Base-by-base conservation (phyloP, 2,329 filamentous ascomycete genomes). In the Zarea fungicola region DNA sequence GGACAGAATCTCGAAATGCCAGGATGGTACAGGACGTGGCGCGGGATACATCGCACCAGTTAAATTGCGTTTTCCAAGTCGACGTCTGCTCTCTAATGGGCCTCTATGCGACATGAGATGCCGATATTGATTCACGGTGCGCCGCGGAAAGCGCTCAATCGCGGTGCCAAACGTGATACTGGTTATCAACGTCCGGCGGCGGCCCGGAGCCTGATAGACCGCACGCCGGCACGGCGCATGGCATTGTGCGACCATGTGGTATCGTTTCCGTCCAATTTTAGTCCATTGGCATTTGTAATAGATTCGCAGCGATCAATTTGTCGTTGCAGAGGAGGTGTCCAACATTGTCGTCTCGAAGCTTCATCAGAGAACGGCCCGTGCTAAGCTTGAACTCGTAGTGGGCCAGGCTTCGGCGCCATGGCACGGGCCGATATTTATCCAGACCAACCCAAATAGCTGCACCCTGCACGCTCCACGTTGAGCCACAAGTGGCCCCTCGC, bases 81-180 rank as follows among this genome's bases (percentile, higher is more conserved):
- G 71, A 25, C 74, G 75, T 25, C 75, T 72, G 57, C 69, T 73
- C 62, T 82, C 79, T 53, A 82, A 66, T 1, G 78, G 77, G 0
- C 78, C 78, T 0, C 75, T 73, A 6, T 73, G 66, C 22, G 72
- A 75, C 56, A 66, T 70, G 11, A 72, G 53, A 25, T 52, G 56
- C 41, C 69, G 62, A 21, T 54, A 52, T 5, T 58, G 44, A 10
- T 50, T 47, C 6, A 50, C 14, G n/a, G 49, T 51, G 7, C 53
- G 40, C 18, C 58, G 59, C n/a, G 57, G 54, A 18, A 60, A 65
- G 37, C 57, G 60, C 26, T 66, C 61, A 57, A 64, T 56, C 45
- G 65, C 61, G 47, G 59, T 60, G 11, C 54, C 43, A n/a, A 67
- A 60, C 56, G 66, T 59, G 13, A 54, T 52, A 48, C 66, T 64